Percentiles rank a stretch among this genome's conserved stretches.
phyloP scores from a whole-genome alignment of 1,284 basidiomycete species.

The Inonotus obliquus region DNA sequence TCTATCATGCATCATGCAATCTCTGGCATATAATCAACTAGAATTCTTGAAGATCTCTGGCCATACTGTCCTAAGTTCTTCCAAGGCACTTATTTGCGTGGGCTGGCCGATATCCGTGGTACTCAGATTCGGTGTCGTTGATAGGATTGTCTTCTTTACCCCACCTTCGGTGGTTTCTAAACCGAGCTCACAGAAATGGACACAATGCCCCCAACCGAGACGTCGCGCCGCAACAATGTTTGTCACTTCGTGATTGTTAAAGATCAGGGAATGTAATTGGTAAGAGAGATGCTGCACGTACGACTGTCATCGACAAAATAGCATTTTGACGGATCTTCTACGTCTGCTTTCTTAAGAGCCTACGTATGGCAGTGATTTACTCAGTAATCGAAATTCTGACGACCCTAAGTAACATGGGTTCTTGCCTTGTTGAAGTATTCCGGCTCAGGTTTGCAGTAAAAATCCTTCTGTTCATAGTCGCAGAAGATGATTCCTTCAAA shows the following conservation, averaged over 20 bases:
- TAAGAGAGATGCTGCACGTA: constrained; percentile 3
- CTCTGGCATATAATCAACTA: not conserved
- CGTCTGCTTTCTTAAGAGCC: constrained; percentile 58
- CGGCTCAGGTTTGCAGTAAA: constrained; percentile 81
- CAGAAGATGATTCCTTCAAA: constrained; percentile 82
- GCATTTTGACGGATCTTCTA: constrained; percentile 61
- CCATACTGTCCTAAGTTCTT: constrained; percentile 66
- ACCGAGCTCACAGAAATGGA: constrained; percentile 67
- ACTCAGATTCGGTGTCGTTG: constrained; percentile 30
- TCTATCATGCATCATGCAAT: not conserved
- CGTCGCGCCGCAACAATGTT: constrained; percentile 61
- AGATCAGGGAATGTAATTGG: not conserved
- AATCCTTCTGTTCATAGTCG: constrained; percentile 66
- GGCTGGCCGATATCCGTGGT: constrained; percentile 26
- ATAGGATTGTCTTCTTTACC: constrained; percentile 45
- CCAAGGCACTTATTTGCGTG: constrained; percentile 47
- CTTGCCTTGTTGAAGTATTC: constrained; percentile 41
- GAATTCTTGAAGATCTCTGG: constrained; percentile 51
- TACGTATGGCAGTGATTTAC: constrained; percentile 25
- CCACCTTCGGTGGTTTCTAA: constrained; percentile 61
- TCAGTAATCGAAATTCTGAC: not conserved
- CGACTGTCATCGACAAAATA: constrained; percentile 75
- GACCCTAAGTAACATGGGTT: not conserved
- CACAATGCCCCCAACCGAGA: constrained; percentile 68
- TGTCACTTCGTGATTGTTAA: constrained; percentile 16